These are phyloP conservation scores for Schwanniomyces pseudopolymorphus DNA, from an alignment of 805 yeast genomes.

Conservation along the genomic window DNA sequence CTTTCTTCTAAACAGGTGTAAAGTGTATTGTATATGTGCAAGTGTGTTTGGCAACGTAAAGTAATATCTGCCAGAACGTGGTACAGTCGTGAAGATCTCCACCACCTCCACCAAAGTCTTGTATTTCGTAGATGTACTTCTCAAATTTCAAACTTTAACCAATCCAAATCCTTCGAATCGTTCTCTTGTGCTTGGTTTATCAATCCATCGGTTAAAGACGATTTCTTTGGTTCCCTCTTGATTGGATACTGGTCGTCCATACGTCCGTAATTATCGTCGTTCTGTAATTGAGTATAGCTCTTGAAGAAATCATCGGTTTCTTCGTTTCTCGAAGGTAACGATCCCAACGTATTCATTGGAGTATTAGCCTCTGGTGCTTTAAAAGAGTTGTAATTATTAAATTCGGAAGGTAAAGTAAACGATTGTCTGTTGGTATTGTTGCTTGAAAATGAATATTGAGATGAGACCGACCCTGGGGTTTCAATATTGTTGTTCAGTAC, in stretches of 20 bases:
- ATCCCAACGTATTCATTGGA: constrained; percentile 1
- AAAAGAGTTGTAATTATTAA: constrained; percentile 2
- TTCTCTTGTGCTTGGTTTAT: constrained; percentile 11
- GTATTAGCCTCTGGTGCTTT: constrained; percentile 3
- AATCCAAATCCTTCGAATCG: constrained; percentile 25
- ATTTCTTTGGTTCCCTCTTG: constrained; percentile 4
- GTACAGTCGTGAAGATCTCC: too few relatives aligned
- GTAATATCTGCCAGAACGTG: too few relatives aligned
- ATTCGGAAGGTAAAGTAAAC: constrained; percentile 7
- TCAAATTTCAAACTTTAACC: constrained; percentile 32
- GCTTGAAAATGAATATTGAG: constrained; percentile 11
- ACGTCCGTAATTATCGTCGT: constrained; percentile 1
- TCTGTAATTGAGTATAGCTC: constrained; percentile 2
- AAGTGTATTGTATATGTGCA: not conserved
- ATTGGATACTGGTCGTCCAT: constrained; percentile 6
- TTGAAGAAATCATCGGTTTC: constrained; percentile 9
- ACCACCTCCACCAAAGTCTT: too few relatives aligned
- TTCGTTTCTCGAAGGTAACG: not conserved
- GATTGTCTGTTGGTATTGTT: constrained; percentile 7
- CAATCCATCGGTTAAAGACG: constrained; percentile 13
- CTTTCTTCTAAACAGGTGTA: not conserved
- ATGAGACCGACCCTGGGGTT: constrained; percentile 11
- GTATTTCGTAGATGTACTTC: too few relatives aligned
- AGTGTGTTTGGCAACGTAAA: too few relatives aligned
- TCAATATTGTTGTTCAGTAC: not conserved